Conservation (phyloP, 352 stramenopile species). For the Pythium phragmitis region DNA sequence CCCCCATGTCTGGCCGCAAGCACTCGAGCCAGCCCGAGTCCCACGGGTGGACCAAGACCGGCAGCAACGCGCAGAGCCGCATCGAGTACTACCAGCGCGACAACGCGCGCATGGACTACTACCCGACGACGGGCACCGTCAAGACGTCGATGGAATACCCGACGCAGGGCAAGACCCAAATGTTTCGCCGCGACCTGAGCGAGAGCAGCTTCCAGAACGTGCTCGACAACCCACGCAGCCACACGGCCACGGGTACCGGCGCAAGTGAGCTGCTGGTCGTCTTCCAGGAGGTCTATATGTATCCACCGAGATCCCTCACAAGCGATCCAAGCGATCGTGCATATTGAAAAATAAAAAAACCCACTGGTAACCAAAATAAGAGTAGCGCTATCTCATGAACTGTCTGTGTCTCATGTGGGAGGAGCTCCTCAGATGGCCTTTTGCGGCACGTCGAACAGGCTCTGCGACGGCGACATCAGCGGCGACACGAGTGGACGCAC, state of each 20-base stretch:
- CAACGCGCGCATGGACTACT: constrained; percentile 32
- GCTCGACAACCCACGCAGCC: constrained; percentile 26
- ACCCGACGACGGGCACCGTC: constrained; percentile 29
- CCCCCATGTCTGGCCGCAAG: constrained; percentile 14
- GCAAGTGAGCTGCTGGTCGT: not conserved
- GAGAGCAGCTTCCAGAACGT: constrained; percentile 26
- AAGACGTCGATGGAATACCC: constrained; percentile 29
- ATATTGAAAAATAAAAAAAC: too few relatives aligned
- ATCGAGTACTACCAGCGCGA: constrained; percentile 29
- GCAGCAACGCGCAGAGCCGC: constrained; percentile 25
- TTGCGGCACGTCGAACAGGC: constrained; percentile 14
- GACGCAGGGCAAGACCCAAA: constrained; percentile 29
- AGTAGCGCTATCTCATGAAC: too few relatives aligned
- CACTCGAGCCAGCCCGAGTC: constrained; percentile 24
- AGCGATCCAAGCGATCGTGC: too few relatives aligned
- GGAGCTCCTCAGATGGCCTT: constrained; percentile 19
- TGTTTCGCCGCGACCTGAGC: constrained; percentile 27
- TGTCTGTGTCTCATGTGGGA: not conserved
- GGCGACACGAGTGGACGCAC: constrained; percentile 54
- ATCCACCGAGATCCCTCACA: too few relatives aligned
- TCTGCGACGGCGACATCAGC: constrained; percentile 44
- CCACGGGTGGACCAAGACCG: constrained; percentile 29
- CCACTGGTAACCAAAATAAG: too few relatives aligned
- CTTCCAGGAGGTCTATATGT: too few relatives aligned
- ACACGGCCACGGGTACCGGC: constrained; percentile 30